Percentiles rank a stretch among this genome's conserved stretches.
Evolutionary conservation across 768 basidiomycete genomes (phyloP).

Genomic region (Phylloporus scabripes): DNA sequence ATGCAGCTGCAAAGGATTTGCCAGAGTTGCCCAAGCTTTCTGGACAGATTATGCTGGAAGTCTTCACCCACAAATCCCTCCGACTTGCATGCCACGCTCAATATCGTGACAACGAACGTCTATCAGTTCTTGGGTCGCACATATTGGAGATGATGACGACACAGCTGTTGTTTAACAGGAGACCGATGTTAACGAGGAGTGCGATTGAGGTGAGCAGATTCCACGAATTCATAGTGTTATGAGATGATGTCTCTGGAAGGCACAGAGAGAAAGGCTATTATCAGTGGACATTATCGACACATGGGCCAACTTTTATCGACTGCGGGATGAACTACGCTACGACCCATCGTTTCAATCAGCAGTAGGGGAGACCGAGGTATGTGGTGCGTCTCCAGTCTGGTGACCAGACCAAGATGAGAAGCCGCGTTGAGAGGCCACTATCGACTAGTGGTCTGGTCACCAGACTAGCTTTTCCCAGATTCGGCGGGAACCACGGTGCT

Average conservation of each 20-base stretch:
- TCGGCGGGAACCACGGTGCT: slow-evolving; percentile 12
- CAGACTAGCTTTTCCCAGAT: background rate
- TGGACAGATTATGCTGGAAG: slow-evolving; percentile 55
- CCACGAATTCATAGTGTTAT: slow-evolving; percentile 10
- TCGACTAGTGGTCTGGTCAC: no score
- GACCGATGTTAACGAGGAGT: slow-evolving; percentile 43
- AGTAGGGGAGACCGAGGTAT: slow-evolving; percentile 35
- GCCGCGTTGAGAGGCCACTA: no score
- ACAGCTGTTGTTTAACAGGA: slow-evolving; percentile 41
- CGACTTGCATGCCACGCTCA: slow-evolving; percentile 37
- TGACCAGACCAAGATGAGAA: no score
- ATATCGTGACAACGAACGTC: slow-evolving; percentile 54
- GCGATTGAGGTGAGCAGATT: slow-evolving; percentile 48
- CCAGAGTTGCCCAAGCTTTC: slow-evolving; percentile 47
- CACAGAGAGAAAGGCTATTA: slow-evolving; percentile 23
- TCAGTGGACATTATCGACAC: slow-evolving; percentile 30
- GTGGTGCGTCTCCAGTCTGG: slow-evolving; percentile 15
- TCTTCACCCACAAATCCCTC: slow-evolving; percentile 66
- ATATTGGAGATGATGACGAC: slow-evolving; percentile 46
- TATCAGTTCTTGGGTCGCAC: slow-evolving; percentile 46
- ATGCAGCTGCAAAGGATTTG: slow-evolving; percentile 25
- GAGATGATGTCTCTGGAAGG: slow-evolving; percentile 25
- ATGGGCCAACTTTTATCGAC: slow-evolving; percentile 36
- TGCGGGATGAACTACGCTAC: slow-evolving; percentile 31
- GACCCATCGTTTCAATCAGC: slow-evolving; percentile 26